Base-by-base conservation (phyloP, 1,139 yeast species). In the Lodderomyces metapsilosis region DNA sequence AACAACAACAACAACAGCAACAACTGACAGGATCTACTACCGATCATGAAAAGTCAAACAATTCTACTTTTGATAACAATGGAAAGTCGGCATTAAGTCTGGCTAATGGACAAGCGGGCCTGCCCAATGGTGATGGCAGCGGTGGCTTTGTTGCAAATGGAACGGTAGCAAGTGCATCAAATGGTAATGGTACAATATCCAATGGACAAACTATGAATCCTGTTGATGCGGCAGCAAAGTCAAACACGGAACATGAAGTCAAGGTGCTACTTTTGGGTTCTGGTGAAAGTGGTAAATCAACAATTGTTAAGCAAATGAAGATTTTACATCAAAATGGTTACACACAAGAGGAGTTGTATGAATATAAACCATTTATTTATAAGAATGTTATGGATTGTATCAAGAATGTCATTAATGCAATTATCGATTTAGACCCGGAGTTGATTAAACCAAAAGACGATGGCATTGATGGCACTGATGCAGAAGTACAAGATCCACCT, bases 281-380 rank as follows among this genome's bases (percentile, higher is more conserved):
- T 0, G 94, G 92, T 20, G 94, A 85, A 56, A 77, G 85, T 53
- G 92, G 92, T 12, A 84, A 84, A 54, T 82, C 89, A 3, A 84
- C 92, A 4, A 80, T 84, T 37, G 76, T 84, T 39, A 85, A 84
- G 56, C 92, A 84, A 59, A 74, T 84, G 69, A 84, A 83, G 57
- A 83, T 84, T 40, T 63, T 84, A 42, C 89, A 84, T 56, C 84
- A 84, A 52, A 73, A 78, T 53, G 92, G 91, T 4, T 85, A 82
- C 56, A 57, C 82, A 1, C 68, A 71, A 37, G 80, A 82, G 42
- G 94, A 85, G 57, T 60, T 80, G 36, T 61, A 69, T 44, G 88
- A 82, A 45, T 83, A 82, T 59, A 78, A 76, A 52, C 87, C 89
- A 0, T 81, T 83, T 51, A 86, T 85, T 16, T 82, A 74, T 56